Conservation (phyloP, 306 rosid species). For the Psophocarpus tetragonolobus region DNA sequence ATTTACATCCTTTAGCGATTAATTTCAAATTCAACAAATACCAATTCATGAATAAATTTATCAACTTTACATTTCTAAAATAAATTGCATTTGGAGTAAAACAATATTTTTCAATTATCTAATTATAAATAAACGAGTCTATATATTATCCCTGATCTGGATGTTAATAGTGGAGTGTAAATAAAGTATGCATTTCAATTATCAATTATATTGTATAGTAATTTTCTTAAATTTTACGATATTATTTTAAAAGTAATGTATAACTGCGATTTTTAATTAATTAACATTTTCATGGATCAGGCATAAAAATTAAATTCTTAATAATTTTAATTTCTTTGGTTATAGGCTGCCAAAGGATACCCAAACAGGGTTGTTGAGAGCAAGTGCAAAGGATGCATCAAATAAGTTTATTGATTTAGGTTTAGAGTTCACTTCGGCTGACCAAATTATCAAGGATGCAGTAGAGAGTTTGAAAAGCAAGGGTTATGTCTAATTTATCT, state of each 20-base stretch:
- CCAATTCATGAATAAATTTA: too few species aligned
- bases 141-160: too few species aligned
- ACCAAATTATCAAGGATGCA: constrained; percentile 75
- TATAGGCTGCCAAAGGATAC: constrained; percentile 65
- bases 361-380: constrained; percentile 70
- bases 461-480: constrained; percentile 66
- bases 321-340: neutral
- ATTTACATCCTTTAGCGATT: neutral
- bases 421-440: constrained; percentile 67
- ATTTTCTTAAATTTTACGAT: too few species aligned
- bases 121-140: neutral
- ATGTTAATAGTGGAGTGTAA: too few species aligned
- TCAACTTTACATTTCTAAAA: too few species aligned
- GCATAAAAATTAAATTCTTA: neutral
- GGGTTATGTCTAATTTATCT: constrained; percentile 43
- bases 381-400: constrained; percentile 56
- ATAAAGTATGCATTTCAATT: too few species aligned
- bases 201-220: too few species aligned
- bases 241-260: too few species aligned
- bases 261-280: too few species aligned
- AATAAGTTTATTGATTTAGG: constrained; percentile 81
- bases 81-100: neutral
- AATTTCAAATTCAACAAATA: neutral
- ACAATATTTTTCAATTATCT: neutral
- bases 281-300: too few species aligned